Percentiles rank a stretch among this genome's conserved stretches.
phyloP scores from a whole-genome alignment of 306 rosid genomes.

The Phaseolus lunatus region DNA sequence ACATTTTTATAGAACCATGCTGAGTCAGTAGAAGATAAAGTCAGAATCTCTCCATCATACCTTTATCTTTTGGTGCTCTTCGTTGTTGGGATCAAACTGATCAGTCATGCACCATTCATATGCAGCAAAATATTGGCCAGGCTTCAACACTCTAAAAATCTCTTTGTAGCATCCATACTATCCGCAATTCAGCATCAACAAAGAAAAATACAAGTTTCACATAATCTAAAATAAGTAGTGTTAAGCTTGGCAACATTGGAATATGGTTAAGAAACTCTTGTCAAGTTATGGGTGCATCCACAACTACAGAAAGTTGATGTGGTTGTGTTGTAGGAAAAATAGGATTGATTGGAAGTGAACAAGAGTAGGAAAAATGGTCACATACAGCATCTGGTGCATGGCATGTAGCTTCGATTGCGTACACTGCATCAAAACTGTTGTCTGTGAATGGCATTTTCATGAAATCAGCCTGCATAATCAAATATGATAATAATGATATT shows the following conservation, averaged over 20 bases:
- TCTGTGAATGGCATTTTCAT: slow-evolving; percentile 92
- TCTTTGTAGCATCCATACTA: slow-evolving; percentile 87
- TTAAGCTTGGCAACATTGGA: slow-evolving; percentile 19
- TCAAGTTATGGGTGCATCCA: background rate
- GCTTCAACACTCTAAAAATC: slow-evolving; percentile 80
- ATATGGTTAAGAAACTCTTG: background rate
- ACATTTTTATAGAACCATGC: slow-evolving; percentile 26
- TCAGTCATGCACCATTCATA: slow-evolving; percentile 95
- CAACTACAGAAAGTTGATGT: background rate
- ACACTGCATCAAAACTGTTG: slow-evolving; percentile 84
- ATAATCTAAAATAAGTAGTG: slow-evolving; percentile 1
- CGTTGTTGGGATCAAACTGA: slow-evolving; percentile 70
- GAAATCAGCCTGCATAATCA: slow-evolving; percentile 84
- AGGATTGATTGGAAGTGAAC: background rate
- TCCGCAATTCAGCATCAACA: background rate
- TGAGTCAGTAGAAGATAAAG: background rate
- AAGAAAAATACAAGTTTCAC: slow-evolving; percentile 17
- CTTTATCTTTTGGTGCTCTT: slow-evolving; percentile 76
- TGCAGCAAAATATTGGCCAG: too few species aligned
- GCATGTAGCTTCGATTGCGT: slow-evolving; percentile 99
- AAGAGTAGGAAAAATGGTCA: background rate
- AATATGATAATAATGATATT: slow-evolving; percentile 24
- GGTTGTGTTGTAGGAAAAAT: background rate
- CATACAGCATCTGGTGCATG: slow-evolving; percentile 97
- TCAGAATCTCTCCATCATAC: slow-evolving; percentile 43